phyloP scores from a whole-genome alignment of 2,329 filamentous ascomycete species.

The Byssoonygena ceratinophila region DNA sequence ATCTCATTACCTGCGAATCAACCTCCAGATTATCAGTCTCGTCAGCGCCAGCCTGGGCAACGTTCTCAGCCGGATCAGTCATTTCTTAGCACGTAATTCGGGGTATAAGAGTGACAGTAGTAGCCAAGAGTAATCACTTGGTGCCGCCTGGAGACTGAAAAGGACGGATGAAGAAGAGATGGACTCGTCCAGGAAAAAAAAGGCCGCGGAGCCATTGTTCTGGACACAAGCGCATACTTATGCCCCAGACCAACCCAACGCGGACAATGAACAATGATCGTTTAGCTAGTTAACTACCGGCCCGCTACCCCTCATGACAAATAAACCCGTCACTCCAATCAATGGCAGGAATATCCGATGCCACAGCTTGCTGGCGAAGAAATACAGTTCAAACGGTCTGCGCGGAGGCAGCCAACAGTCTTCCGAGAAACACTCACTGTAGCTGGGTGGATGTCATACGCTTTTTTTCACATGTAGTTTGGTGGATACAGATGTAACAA shows the following conservation, averaged over 20 bases:
- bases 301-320: neutral
- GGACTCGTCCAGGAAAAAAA: too few species aligned
- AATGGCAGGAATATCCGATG: neutral
- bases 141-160: too few species aligned
- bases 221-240: too few species aligned
- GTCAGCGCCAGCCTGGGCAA: neutral
- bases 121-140: too few species aligned
- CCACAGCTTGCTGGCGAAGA: neutral
- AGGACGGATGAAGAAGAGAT: too few species aligned
- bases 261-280: too few species aligned
- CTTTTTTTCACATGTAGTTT: neutral
- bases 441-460: neutral
- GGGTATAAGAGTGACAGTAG: too few species aligned
- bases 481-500: neutral
- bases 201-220: too few species aligned
- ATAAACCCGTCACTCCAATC: neutral
- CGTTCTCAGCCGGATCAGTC: neutral
- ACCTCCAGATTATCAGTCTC: neutral
- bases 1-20: neutral
- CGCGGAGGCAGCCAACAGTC: neutral
- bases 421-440: neutral
- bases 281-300: neutral
- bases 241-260: neutral
- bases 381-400: neutral
- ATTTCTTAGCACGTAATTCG: neutral